phyloP scores from a whole-genome alignment of 352 stramenopile genomes.

The Phytophthora parvispora region DNA sequence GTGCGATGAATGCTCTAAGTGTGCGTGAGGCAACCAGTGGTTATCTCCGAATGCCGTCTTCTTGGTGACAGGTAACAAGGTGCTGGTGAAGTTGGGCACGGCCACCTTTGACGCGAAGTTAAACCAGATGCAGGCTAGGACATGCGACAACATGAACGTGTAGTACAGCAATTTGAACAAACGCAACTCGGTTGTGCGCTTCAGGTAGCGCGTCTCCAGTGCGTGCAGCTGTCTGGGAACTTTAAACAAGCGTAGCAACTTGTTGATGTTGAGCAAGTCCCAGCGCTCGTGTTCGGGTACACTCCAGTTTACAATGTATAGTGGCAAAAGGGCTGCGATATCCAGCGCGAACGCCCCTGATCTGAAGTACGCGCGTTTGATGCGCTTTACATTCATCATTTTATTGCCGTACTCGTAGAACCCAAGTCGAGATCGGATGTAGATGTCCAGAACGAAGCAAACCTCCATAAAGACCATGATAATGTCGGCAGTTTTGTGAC shows the following conservation, averaged over 20 bases:
- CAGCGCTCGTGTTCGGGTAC: constrained; percentile 20
- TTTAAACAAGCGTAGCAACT: constrained; percentile 61
- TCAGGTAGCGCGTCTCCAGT: constrained; percentile 70
- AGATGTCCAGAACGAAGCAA: constrained; percentile 61
- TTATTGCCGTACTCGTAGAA: constrained; percentile 82
- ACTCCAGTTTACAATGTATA: constrained; percentile 63
- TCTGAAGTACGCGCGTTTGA: constrained; percentile 47
- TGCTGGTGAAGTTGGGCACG: constrained; percentile 27
- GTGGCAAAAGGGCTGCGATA: constrained; percentile 50
- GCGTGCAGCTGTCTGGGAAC: constrained; percentile 56
- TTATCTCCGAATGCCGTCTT: constrained; percentile 35
- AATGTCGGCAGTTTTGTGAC: constrained; percentile 10
- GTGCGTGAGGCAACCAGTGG: constrained; percentile 44
- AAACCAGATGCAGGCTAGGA: constrained; percentile 76
- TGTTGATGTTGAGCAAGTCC: constrained; percentile 76
- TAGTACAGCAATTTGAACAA: constrained; percentile 83
- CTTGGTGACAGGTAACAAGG: neutral
- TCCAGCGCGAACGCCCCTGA: constrained; percentile 57
- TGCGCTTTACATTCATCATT: constrained; percentile 49
- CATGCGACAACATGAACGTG: constrained; percentile 69
- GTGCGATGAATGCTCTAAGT: constrained; percentile 23
- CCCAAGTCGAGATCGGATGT: constrained; percentile 53
- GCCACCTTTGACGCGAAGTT: constrained; percentile 54
- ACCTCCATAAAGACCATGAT: constrained; percentile 49
- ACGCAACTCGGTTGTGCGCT: constrained; percentile 63